A percentile compares a stretch with the other conserved stretches of the same genome.
Evolutionary conservation across 768 basidiomycete species (phyloP).

Genomic region (Sporobolomyces phaffii): DNA sequence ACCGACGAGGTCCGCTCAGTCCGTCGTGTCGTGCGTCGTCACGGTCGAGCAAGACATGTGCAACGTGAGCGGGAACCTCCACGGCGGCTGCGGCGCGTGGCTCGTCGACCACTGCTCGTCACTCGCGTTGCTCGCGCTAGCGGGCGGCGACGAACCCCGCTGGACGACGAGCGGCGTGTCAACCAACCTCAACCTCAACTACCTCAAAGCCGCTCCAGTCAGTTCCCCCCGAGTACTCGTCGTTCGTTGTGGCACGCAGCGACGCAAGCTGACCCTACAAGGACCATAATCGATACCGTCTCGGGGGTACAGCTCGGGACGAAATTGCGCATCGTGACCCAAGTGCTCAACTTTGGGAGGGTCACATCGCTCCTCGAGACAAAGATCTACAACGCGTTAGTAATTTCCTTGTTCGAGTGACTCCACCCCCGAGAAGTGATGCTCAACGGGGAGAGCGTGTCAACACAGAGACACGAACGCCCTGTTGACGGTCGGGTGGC

Average conservation of each 20-base stretch:
- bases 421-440: not conserved
- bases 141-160: not conserved
- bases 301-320: constrained; percentile 24
- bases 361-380: constrained; percentile 21
- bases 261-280: no score
- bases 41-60: constrained; percentile 16
- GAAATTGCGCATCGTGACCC: constrained; percentile 6
- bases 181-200: constrained; percentile 22
- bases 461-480: constrained; percentile 16
- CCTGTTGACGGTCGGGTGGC: constrained; percentile 21
- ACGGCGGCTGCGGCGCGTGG: constrained; percentile 35
- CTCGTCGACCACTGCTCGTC: constrained; percentile 32
- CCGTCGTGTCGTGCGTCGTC: constrained; percentile 8
- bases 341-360: constrained; percentile 21
- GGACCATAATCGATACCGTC: no score
- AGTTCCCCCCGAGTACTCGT: not conserved
- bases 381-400: constrained; percentile 22
- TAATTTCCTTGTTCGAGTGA: no score
- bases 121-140: constrained; percentile 15
- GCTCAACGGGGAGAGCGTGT: no score
- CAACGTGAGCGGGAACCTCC: constrained; percentile 15
- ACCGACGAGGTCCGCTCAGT: constrained; percentile 4
- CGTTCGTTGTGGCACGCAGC: no score
- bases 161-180: constrained; percentile 29
- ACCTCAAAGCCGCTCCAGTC: constrained; percentile 29